Conservation (phyloP, 2,329 filamentous ascomycete genomes). For the Coniochaeta sp. region DNA sequence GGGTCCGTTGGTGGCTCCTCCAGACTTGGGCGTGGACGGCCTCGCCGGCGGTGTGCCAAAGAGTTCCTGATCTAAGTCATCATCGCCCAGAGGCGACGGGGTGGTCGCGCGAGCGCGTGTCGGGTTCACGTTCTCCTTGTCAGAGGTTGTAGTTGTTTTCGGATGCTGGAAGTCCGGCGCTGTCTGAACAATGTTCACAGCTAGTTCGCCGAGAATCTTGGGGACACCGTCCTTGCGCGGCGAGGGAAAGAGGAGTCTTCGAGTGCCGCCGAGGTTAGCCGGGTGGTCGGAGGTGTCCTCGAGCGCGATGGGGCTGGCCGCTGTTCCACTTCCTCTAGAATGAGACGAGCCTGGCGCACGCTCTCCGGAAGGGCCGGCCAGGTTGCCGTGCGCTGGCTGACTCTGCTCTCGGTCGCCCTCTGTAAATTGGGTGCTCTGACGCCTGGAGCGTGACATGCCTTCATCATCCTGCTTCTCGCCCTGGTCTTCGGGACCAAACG, state of each 20-base stretch:
- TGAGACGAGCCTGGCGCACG: conserved; percentile 39
- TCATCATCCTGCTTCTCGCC: conserved; percentile 12
- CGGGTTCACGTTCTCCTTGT: conserved; percentile 35
- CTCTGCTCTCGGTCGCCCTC: conserved; percentile 11
- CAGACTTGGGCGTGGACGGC: conserved; percentile 44
- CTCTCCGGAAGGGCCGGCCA: conserved; percentile 20
- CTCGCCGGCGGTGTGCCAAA: conserved; percentile 53
- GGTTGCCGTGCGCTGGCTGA: conserved; percentile 18
- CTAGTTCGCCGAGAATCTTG: conserved; percentile 54
- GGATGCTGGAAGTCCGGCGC: conserved; percentile 27
- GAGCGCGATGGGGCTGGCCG: conserved; percentile 48
- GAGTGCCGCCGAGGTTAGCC: conserved; percentile 44
- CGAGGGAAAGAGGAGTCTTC: conserved; percentile 70
- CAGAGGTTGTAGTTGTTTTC: conserved; percentile 24
- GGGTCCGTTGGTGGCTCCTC: conserved; percentile 32
- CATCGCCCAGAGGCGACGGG: conserved; percentile 26
- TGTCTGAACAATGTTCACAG: conserved; percentile 44
- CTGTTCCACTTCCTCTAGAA: conserved; percentile 48
- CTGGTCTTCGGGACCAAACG: conserved; percentile 32
- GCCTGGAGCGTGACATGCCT: conserved; percentile 9
- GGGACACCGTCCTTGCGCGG: conserved; percentile 58
- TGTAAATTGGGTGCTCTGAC: conserved; percentile 7
- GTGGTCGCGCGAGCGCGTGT: conserved; percentile 12
- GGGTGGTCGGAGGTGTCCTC: conserved; percentile 17
- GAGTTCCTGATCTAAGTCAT: conserved; percentile 46